A percentile compares a stretch with the other conserved stretches of the same genome.
phyloP scores from a whole-genome alignment of 23 red algal genomes.

The Gracilaria domingensis region DNA sequence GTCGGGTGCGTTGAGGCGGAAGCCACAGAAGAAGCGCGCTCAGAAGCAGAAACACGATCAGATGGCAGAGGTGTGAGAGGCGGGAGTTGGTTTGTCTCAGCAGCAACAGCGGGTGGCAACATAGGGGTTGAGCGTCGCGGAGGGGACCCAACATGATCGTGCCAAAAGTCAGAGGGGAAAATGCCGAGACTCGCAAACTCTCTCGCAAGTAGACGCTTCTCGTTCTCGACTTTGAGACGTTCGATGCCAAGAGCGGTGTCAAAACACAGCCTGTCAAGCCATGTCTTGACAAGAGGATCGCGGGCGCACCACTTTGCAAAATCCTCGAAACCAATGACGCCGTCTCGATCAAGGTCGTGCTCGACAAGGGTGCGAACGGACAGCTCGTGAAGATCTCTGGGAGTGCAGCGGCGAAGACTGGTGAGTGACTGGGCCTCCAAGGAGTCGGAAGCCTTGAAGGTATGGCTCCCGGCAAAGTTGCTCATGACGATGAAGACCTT shows the following conservation, averaged over 20 bases:
- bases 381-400: constrained; percentile 26
- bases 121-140: constrained; percentile 23
- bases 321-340: constrained; percentile 80
- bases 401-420: constrained; percentile 11
- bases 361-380: constrained; percentile 33
- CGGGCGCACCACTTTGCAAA: constrained; percentile 72
- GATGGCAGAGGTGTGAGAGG: neutral
- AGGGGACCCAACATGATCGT: constrained; percentile 5
- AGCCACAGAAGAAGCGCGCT: constrained; percentile 8
- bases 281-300: constrained; percentile 71
- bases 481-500: constrained; percentile 75
- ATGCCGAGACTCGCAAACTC: constrained; percentile 74
- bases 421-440: constrained; percentile 43
- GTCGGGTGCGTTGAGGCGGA: constrained; percentile 17
- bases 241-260: constrained; percentile 65
- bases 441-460: constrained; percentile 56
- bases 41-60: constrained; percentile 14
- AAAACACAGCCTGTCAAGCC: constrained; percentile 73
- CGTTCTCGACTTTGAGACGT: constrained; percentile 59
- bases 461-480: constrained; percentile 64
- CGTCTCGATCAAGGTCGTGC: constrained; percentile 65
- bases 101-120: constrained; percentile 48
- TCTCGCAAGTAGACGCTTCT: constrained; percentile 70
- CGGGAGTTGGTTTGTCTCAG: constrained; percentile 4
- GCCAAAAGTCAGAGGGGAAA: constrained; percentile 54